phyloP scores from a whole-genome alignment of 2,329 filamentous ascomycete species.

The Colletotrichum endophyticum region DNA sequence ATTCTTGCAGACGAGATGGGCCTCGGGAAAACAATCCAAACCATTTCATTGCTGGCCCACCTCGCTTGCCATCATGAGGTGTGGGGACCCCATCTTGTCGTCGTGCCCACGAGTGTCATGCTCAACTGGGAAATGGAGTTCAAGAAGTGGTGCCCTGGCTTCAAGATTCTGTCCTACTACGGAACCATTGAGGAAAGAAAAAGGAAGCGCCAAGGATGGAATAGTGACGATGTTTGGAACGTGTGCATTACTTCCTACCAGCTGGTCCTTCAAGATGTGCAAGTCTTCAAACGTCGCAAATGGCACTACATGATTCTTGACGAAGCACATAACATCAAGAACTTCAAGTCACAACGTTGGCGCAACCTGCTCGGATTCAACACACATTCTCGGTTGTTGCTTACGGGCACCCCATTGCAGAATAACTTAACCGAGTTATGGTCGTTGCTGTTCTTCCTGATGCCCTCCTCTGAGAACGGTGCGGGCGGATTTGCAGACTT shows the following conservation, averaged over 20 bases:
- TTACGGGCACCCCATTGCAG: slow-evolving; percentile 94
- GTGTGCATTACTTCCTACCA: slow-evolving; percentile 98
- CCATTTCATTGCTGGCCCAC: slow-evolving; percentile 91
- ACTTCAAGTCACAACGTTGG: slow-evolving; percentile 97
- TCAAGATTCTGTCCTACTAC: slow-evolving; percentile 98
- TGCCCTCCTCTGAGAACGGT: slow-evolving; percentile 81
- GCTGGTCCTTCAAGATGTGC: slow-evolving; percentile 90
- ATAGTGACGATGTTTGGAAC: slow-evolving; percentile 91
- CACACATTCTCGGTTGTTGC: slow-evolving; percentile 81
- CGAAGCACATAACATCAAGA: slow-evolving; percentile 99
- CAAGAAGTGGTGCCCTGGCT: slow-evolving; percentile 98
- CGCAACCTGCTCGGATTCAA: slow-evolving; percentile 94
- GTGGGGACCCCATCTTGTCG: slow-evolving; percentile 95
- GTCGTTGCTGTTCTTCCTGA: slow-evolving; percentile 95
- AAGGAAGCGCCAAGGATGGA: slow-evolving; percentile 91
- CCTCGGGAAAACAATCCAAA: slow-evolving; percentile 97
- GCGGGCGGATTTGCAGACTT: slow-evolving; percentile 91
- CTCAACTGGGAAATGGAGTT: slow-evolving; percentile 99
- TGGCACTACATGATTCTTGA: slow-evolving; percentile 99
- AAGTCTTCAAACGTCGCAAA: slow-evolving; percentile 87
- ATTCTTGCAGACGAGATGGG: slow-evolving; percentile 99
- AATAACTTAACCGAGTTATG: slow-evolving; percentile 97
- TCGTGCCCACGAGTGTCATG: slow-evolving; percentile 98
- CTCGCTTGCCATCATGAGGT: slow-evolving; percentile 87
- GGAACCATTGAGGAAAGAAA: slow-evolving; percentile 92